Evolutionary conservation across 495 filamentous ascomycete genomes (phyloP).

Genomic region (Gamarada debralockiae): DNA sequence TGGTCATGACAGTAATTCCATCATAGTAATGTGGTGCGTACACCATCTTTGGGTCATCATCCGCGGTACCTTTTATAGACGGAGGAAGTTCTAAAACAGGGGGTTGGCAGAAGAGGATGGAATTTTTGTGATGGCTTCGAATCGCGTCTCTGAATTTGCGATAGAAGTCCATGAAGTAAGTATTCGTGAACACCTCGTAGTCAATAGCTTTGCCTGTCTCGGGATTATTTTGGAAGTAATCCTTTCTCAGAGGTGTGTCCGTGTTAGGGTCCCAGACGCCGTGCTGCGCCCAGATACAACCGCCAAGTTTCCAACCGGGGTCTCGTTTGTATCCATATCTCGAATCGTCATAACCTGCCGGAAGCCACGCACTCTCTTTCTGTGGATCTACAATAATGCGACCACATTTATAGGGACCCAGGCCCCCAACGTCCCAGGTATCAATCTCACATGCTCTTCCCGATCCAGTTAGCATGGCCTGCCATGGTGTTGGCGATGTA

Average conservation of each 20-base stretch:
- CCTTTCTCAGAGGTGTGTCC: slow-evolving; percentile 73
- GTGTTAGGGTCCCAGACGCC: slow-evolving; percentile 86
- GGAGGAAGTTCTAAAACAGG: slow-evolving; percentile 91
- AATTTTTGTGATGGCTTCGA: slow-evolving; percentile 66
- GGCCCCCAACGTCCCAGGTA: slow-evolving; percentile 88
- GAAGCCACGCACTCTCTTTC: slow-evolving; percentile 80
- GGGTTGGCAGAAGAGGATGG: slow-evolving; percentile 88
- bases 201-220: slow-evolving; percentile 66
- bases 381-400: slow-evolving; percentile 80
- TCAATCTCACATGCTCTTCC: slow-evolving; percentile 85
- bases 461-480: slow-evolving; percentile 85
- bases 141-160: slow-evolving; percentile 71
- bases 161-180: slow-evolving; percentile 84
- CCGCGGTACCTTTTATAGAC: slow-evolving; percentile 75
- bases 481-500: slow-evolving; percentile 91
- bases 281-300: slow-evolving; percentile 96
- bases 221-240: slow-evolving; percentile 83
- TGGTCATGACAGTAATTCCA: slow-evolving; percentile 92
- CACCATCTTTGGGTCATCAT: slow-evolving; percentile 86
- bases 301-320: slow-evolving; percentile 81
- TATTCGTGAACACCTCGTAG: slow-evolving; percentile 82
- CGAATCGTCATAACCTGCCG: slow-evolving; percentile 73
- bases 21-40: slow-evolving; percentile 97
- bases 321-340: slow-evolving; percentile 90
- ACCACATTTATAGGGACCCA: slow-evolving; percentile 89